Conservation (phyloP, 2,329 filamentous ascomycete genomes). For the Hypocrella siamensis region DNA sequence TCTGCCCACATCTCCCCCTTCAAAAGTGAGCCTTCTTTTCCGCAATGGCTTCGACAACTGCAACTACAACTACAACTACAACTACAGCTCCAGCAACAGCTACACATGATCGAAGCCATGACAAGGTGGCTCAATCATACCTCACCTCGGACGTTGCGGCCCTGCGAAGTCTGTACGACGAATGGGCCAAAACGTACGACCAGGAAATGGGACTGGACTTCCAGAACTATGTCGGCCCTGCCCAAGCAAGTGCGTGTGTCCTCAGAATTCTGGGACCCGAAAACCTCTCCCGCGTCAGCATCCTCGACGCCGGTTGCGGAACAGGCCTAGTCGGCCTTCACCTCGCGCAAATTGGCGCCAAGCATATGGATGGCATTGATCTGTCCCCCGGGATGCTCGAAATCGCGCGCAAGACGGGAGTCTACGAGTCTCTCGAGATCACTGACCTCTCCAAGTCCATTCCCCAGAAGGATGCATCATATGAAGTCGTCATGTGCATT, state of each 20-base stretch:
- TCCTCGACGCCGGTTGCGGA: constrained; percentile 40
- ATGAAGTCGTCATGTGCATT: constrained; percentile 35
- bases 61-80: too few relatives aligned
- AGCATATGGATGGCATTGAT: constrained; percentile 35
- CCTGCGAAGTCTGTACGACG: constrained; percentile 16
- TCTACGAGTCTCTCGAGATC: constrained; percentile 26
- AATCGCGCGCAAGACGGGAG: constrained; percentile 29
- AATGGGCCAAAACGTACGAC: constrained; percentile 20
- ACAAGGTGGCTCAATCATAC: constrained; percentile 2
- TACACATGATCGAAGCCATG: too few relatives aligned
- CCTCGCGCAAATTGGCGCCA: constrained; percentile 25
- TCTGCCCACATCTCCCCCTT: too few relatives aligned
- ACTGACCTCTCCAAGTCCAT: constrained; percentile 31
- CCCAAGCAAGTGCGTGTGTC: constrained; percentile 18
- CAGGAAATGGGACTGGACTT: constrained; percentile 15
- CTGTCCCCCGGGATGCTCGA: constrained; percentile 36
- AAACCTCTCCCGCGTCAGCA: constrained; percentile 11
- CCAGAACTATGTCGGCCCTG: constrained; percentile 27
- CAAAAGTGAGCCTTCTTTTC: too few relatives aligned
- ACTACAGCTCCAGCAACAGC: too few relatives aligned
- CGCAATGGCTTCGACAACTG: too few relatives aligned
- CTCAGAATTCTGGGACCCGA: constrained; percentile 13
- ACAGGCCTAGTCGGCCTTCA: constrained; percentile 35
- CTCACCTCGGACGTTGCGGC: constrained; percentile 7
- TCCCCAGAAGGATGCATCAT: constrained; percentile 20